Percentiles rank a stretch among this genome's conserved stretches.
These are phyloP conservation scores for Oryza meyeriana DNA, from an alignment of 176 grass and related monocot genomes.

Conservation along the genomic window DNA sequence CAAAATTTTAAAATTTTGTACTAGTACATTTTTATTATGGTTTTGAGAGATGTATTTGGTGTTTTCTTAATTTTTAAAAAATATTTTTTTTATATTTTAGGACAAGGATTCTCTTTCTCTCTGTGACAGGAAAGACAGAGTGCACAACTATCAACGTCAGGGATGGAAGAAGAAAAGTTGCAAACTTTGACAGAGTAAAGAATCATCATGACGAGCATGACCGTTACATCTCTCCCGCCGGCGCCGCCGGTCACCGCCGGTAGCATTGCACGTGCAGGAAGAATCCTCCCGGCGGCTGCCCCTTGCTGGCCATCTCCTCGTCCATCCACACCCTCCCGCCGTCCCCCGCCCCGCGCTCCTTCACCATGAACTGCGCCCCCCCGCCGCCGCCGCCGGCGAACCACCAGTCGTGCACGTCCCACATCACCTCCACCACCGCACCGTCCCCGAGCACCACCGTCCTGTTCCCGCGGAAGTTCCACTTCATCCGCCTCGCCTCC, in stretches of 20 bases:
- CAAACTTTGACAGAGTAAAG: not conserved
- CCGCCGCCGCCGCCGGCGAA: constrained; percentile 35
- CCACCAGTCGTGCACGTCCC: constrained; percentile 94
- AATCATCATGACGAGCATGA: too few relatives aligned
- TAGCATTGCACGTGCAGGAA: constrained; percentile 59
- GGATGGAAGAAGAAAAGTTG: not conserved
- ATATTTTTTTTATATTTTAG: too few relatives aligned
- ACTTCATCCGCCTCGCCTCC: constrained; percentile 56
- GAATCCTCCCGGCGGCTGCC: constrained; percentile 44
- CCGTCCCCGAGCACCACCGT: constrained; percentile 61
- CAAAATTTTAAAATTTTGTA: too few relatives aligned
- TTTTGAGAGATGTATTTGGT: too few relatives aligned
- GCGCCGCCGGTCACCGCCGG: constrained; percentile 25
- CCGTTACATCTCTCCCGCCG: not conserved
- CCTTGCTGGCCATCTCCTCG: constrained; percentile 51
- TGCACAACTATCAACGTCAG: constrained; percentile 22
- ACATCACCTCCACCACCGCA: constrained; percentile 80
- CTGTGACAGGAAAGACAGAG: too few relatives aligned
- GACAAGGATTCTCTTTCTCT: too few relatives aligned
- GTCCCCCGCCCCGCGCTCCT: constrained; percentile 49
- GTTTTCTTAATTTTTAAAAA: too few relatives aligned
- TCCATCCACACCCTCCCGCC: constrained; percentile 71
- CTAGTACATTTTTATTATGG: too few relatives aligned
- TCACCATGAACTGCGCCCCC: constrained; percentile 83
- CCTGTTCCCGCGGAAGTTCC: constrained; percentile 88